Base-by-base conservation (phyloP, 2,329 filamentous ascomycete genomes). In the Podosphaera leucotricha region DNA sequence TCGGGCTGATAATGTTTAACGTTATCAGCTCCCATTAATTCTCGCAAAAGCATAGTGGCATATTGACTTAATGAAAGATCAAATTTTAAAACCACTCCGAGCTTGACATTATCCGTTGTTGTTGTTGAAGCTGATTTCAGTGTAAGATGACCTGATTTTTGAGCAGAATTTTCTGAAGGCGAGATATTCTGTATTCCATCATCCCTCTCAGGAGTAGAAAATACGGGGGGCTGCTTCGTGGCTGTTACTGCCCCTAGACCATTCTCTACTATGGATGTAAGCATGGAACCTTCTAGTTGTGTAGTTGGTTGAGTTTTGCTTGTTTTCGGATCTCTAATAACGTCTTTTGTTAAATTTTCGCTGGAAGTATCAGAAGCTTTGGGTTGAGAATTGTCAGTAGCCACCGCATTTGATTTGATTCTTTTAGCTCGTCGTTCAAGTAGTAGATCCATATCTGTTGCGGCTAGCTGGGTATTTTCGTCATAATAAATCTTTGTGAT, bases 381-480 rank as follows among this genome's bases (percentile, higher is more conserved):
- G 4, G 15, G 13, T 33, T 33, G 28, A 33, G 6, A 2, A 13
- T 33, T 33, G 15, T 33, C 28, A 13, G 13, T n/a, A 33, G 28
- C 2, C 6, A 11, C 1, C 28, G 15, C 8, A 13, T 33, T 33
- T 6, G 8, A 13, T n/a, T 33, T n/a, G 11, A n/a, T 13, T n/a
- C 11, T 33, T n/a, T 33, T 11, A 11, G 28, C 28, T 37, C 44
- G 21, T 24, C 33, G 35, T 38, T 44, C 20, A 24, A 22, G 22
- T 2, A 56, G 46, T 41, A 51, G 54, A 52, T 94, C 82, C 46
- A 90, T 56, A 59, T 98, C 90, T 0, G 90, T 98, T 47, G 80
- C 72, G 2, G 92, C 79, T 62, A 95, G 76, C 62, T 95, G 86
- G 62, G 92, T 76, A 28, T 78, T 72, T 26, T 78, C 74, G 22